Conservation (phyloP, 306 rosid species). For the Potentilla sterilis region DNA sequence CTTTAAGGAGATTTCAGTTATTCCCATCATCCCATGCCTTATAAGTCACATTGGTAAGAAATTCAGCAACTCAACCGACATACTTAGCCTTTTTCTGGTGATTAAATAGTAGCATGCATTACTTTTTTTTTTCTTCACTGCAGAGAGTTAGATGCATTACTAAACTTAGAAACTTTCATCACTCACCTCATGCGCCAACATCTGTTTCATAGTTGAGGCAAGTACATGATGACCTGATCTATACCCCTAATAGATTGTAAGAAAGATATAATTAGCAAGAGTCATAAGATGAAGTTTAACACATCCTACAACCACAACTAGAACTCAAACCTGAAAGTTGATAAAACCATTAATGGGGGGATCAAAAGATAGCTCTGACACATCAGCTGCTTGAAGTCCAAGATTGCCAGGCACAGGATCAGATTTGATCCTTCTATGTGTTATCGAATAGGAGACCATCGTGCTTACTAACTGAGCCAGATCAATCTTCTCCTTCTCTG, state of each 20-base stretch:
- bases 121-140: neutral
- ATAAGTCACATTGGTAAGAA: neutral
- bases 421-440: slow-evolving; percentile 58
- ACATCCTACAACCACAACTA: slow-evolving; percentile 23
- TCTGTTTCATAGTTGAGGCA: slow-evolving; percentile 79
- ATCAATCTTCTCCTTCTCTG: slow-evolving; percentile 77
- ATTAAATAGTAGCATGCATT: neutral
- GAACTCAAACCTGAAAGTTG: slow-evolving; percentile 69
- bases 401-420: slow-evolving; percentile 38
- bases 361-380: slow-evolving; percentile 52
- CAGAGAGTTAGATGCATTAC: neutral
- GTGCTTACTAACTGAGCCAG: slow-evolving; percentile 65
- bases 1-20: neutral
- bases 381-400: slow-evolving; percentile 52
- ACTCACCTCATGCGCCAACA: slow-evolving; percentile 80
- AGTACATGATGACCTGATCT: slow-evolving; percentile 57
- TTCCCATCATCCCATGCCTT: neutral
- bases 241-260: slow-evolving; percentile 59
- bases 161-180: slow-evolving; percentile 23
- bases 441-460: slow-evolving; percentile 76
- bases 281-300: slow-evolving; percentile 12
- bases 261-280: slow-evolving; percentile 22
- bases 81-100: neutral
- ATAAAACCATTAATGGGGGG: slow-evolving; percentile 67
- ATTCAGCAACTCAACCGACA: neutral